Evolutionary conservation across 1,139 yeast genomes (phyloP), one percentile per base, ranked within the genome.

Genomic region (Zygosaccharomyces pseudobailii): DNA sequence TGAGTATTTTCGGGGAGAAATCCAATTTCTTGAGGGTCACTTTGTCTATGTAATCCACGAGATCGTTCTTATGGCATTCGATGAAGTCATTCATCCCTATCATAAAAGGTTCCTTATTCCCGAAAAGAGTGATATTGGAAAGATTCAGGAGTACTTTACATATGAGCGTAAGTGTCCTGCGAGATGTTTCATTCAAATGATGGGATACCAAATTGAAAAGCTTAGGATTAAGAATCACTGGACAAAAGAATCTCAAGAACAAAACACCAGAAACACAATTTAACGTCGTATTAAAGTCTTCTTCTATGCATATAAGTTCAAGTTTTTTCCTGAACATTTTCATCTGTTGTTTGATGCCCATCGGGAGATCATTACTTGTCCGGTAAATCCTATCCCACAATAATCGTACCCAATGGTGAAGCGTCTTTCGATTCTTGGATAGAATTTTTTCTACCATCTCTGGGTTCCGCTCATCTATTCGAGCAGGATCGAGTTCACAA

Each of bases 171-270:
- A 90, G 68, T 0, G 96, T 84, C 49, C 95, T 73, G 57, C 88
- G 92, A 1, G 82, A 74, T 19, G 73, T 72, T 0, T 89, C 87
- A 8, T 81, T 74, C 50, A 88, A 88, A 58, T 86, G 92, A 41
- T 77, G 74, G 48, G 79, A 76, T 1, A 88, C 79, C 43, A 92
- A 71, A 53, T 83, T 82, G 63, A 88, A 89, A 40, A 88, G 67
- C 59, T 88, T 88, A 0, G 97, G 97, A 59, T 88, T 89, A 58
- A 92, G 70, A 36, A 92, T 78, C 0, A 96, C 96, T 0, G 97
- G 97, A 60, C 96, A 90, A 56, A 88, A 81, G 63, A 87, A 89
- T 52, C 97, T 71, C 52, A 92, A 69, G 63, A 92, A 92, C 21
- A 92, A 70, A 59, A 92, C 86, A 1, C 96, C 90, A 24, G 94